A percentile compares a stretch with the other conserved stretches of the same genome.
These are phyloP conservation scores for Boletus edulis DNA, from an alignment of 768 basidiomycete species.

Conservation along the genomic window DNA sequence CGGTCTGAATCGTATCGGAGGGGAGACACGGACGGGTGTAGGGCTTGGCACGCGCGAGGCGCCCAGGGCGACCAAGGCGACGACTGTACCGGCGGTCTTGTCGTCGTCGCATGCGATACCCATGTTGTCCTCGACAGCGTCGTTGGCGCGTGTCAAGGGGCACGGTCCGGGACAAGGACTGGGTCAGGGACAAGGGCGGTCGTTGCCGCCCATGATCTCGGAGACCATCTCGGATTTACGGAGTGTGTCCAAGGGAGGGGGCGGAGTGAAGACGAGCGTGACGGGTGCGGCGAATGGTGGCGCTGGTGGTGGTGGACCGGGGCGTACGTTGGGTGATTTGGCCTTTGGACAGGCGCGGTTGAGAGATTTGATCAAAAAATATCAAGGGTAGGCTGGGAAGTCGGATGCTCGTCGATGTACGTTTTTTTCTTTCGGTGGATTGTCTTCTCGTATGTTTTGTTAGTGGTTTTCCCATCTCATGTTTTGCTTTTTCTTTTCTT, in stretches of 20 bases:
- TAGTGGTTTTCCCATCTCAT: too few species aligned
- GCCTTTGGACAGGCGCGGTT: conserved; percentile 77
- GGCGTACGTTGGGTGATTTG: conserved; percentile 42
- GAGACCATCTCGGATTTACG: conserved; percentile 27
- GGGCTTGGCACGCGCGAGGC: conserved; percentile 17
- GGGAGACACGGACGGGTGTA: background rate
- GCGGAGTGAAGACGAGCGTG: conserved; percentile 3
- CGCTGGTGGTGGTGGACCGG: conserved; percentile 1
- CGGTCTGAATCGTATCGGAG: background rate
- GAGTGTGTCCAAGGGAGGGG: conserved; percentile 8
- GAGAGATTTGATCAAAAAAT: conserved; percentile 79
- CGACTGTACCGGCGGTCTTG: conserved; percentile 64
- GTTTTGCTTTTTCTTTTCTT: too few species aligned
- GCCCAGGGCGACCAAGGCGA: conserved; percentile 50
- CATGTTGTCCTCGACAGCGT: conserved; percentile 72
- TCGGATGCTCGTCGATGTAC: background rate
- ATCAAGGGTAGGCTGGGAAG: conserved; percentile 44
- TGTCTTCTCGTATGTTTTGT: background rate
- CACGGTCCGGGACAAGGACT: conserved; percentile 17
- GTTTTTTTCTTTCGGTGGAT: too few species aligned
- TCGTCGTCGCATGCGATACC: conserved; percentile 75
- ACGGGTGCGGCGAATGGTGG: background rate
- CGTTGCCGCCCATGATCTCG: conserved; percentile 34
- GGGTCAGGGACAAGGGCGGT: conserved; percentile 7
- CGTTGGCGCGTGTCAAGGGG: conserved; percentile 53